Base-by-base conservation (phyloP, 2,329 filamentous ascomycete species). In the Elsinoe australis region DNA sequence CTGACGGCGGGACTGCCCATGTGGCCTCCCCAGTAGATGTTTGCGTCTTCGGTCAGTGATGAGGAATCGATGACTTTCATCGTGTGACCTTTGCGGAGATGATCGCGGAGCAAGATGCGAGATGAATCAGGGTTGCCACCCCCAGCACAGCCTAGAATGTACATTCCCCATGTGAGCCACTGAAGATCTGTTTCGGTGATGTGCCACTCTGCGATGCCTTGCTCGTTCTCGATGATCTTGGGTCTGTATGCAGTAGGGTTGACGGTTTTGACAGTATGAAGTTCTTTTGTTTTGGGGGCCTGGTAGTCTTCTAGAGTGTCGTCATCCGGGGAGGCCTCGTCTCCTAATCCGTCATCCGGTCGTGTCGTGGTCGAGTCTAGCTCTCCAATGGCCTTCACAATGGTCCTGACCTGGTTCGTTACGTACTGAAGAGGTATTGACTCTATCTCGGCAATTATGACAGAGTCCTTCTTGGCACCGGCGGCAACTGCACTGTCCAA, bases 61-160 rank as follows among this genome's bases (percentile, higher is more conserved):
- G 69, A 58, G 0, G 74, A 70, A 44, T 67, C 73, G 7, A 80
- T 65, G 0, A 80, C 71, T 24, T 68, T 68, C 22, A 80, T 70
- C 0, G 66, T 64, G 4, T 70, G 71, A 0, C 76, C 76, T 3
- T 63, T 61, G 3, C 71, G 69, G 5, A 80, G 65, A 50, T 74
- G 71, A 34, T 72, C 64, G 5, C 72, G 66, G 6, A 79, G 64
- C 5, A 71, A 71, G 12, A 79, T 64, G 63, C 74, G 71, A 22
- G 67, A 63, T 1, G 73, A 60, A 53, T 76, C 77, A 1, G 76
- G 74, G 2, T 69, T 72, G 2, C 78, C 77, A 15, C 78, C 78
- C 4, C 78, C 78, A 15, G 78, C 79, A 0, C 76, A 79, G 1
- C 76, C 78, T 0, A 82, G 67, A 45, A 82, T 75, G 52, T 79